Base-by-base conservation (phyloP, 345 rosid genomes). In the Crucihimalaya himalaica region DNA sequence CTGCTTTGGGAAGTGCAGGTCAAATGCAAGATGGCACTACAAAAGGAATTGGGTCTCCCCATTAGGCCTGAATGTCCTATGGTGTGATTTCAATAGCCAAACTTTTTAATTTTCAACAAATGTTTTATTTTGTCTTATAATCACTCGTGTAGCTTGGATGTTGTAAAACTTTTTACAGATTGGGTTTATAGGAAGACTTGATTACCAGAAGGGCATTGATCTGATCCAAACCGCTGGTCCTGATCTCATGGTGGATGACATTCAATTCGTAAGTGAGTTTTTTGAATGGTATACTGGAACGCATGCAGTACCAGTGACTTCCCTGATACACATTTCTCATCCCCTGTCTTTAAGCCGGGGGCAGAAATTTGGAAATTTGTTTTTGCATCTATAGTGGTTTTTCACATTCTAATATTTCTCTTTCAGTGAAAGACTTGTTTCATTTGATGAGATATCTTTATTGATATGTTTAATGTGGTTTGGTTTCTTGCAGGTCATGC, bases 201-300 rank as follows among this genome's bases (percentile, higher is more conserved):
- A 89, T 82, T 84, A 91, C 81, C 98, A 94, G 80, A 94, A 91
- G 73, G 98, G 98, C 68, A 91, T 94, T 8, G 98, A 94, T 80
- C 70, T 91, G 63, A 94, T 94, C 62, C 88, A 76, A 14, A 79
- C 61, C 34, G 96, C 87, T 56, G 82, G 68, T 78, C 87, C 89
- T 56, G 93, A 94, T 78, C 91, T 91, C 70, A 72, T 91, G 96
- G 83, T 81, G 78, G 95, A 87, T 18, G 89, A 91, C 83, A 84
- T 94, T 82, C 98, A 94, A 81, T 88, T 94, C 53, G 95, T 93
- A 84, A 86, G 98, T 83, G 81, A 82, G 82, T 77, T 83, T 48
- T 73, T 62, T 67, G 18, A 19, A 25, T 31, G 52, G 39, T 59
- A 2, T 1, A 16, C 21, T 37, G 53, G 50, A 48, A 71, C 35